phyloP scores from a whole-genome alignment of 2,329 filamentous ascomycete genomes.

The Hypoxylon sp. region DNA sequence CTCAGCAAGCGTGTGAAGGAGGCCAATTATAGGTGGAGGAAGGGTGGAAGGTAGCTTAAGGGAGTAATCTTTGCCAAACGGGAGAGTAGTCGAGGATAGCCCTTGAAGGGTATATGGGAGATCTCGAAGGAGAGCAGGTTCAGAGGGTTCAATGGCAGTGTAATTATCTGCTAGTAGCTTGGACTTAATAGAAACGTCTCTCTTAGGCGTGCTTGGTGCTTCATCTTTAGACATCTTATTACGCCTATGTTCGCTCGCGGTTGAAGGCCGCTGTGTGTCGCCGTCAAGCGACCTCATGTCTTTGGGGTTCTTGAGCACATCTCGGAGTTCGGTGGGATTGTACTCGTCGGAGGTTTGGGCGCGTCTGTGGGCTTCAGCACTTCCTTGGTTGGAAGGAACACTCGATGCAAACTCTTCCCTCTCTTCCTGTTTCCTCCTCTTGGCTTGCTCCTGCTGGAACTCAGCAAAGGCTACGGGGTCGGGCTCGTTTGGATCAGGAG shows the following conservation, averaged over 20 bases:
- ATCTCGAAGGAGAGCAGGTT: conserved; percentile 79
- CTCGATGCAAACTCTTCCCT: conserved; percentile 41
- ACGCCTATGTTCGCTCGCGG: conserved; percentile 50
- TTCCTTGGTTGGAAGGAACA: conserved; percentile 47
- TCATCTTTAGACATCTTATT: conserved; percentile 49
- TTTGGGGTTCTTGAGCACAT: conserved; percentile 52
- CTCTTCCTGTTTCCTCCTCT: conserved; percentile 39
- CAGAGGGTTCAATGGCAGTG: conserved; percentile 71
- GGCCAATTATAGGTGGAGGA: conserved; percentile 85
- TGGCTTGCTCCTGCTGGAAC: conserved; percentile 52
- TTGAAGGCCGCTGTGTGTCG: conserved; percentile 40
- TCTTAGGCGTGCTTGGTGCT: conserved; percentile 51
- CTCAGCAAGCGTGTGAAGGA: conserved; percentile 91
- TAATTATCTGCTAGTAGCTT: conserved; percentile 71
- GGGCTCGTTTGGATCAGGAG: conserved; percentile 69
- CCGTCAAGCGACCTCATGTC: conserved; percentile 45
- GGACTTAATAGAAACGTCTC: conserved; percentile 71
- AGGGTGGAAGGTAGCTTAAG: conserved; percentile 84
- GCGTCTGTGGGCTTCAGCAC: conserved; percentile 32
- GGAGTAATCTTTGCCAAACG: conserved; percentile 77
- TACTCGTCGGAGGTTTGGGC: conserved; percentile 43
- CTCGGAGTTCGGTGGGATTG: conserved; percentile 51
- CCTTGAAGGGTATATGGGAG: conserved; percentile 95
- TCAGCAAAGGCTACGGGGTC: conserved; percentile 54
- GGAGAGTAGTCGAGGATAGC: conserved; percentile 86